Percentiles rank a stretch among this genome's conserved stretches.
Evolutionary conservation across 306 rosid genomes (phyloP).

Genomic region (Ceratonia siliqua): DNA sequence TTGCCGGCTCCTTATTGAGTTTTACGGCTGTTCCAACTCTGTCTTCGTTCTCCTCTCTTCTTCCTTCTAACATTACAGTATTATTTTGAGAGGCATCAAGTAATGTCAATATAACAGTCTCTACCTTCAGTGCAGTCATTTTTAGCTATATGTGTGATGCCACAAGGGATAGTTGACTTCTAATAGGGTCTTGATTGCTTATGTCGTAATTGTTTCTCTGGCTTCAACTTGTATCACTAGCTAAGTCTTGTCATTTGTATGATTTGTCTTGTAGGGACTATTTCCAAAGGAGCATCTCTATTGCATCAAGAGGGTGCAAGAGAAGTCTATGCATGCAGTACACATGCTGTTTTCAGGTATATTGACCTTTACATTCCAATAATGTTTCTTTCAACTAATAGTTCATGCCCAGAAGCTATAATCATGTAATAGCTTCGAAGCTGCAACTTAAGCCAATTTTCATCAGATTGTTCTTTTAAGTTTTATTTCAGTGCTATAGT

Average conservation of each 20-base stretch:
- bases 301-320: constrained; percentile 96
- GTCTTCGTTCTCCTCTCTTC: too few relatives aligned
- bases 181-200: not conserved
- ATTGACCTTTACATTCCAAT: constrained; percentile 9
- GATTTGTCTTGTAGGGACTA: constrained; percentile 63
- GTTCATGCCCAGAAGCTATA: constrained; percentile 3
- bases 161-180: not conserved
- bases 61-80: too few relatives aligned
- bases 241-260: constrained; percentile 12
- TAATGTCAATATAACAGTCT: not conserved
- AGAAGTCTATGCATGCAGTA: constrained; percentile 94
- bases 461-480: not conserved
- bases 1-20: too few relatives aligned
- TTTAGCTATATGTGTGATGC: constrained; percentile 5
- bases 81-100: not conserved
- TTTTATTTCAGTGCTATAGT: not conserved
- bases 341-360: constrained; percentile 97
- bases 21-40: too few relatives aligned
- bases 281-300: constrained; percentile 86
- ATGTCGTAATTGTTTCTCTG: constrained; percentile 7
- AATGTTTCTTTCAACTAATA: constrained; percentile 4
- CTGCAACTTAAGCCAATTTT: not conserved
- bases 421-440: constrained; percentile 1
- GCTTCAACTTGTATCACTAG: constrained; percentile 22
- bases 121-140: not conserved